phyloP scores from a whole-genome alignment of 768 basidiomycete genomes.

The Postia placenta region DNA sequence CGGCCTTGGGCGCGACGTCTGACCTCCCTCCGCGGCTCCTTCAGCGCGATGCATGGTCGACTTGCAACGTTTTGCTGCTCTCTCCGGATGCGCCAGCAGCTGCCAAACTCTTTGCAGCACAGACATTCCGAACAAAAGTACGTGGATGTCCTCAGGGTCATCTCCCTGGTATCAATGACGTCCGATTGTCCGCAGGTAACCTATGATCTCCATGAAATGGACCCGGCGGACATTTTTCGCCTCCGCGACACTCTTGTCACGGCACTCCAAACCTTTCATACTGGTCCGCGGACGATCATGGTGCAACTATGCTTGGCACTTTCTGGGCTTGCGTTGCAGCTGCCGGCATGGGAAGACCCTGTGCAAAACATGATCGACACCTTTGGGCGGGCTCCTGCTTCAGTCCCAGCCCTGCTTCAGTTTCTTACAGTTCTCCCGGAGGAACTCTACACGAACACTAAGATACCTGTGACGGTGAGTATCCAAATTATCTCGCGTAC shows the following conservation, averaged over 20 bases:
- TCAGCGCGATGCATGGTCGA: conserved; percentile 95
- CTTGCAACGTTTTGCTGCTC: conserved; percentile 86
- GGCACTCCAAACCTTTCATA: conserved; percentile 64
- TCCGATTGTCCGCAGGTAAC: conserved; percentile 59
- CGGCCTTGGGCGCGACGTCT: conserved; percentile 47
- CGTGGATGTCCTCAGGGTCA: too few species aligned
- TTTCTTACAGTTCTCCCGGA: conserved; percentile 91
- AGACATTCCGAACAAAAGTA: conserved; percentile 94
- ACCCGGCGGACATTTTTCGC: conserved; percentile 61
- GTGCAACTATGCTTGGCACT: conserved; percentile 88
- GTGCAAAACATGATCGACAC: conserved; percentile 76
- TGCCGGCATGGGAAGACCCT: conserved; percentile 78
- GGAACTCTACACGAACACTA: conserved; percentile 77
- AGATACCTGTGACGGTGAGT: conserved; percentile 84
- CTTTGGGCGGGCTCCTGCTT: conserved; percentile 80
- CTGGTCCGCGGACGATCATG: conserved; percentile 78
- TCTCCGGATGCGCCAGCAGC: conserved; percentile 70
- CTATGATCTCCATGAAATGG: conserved; percentile 90
- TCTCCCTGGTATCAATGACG: background rate
- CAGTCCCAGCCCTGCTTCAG: conserved; percentile 79
- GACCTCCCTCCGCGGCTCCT: conserved; percentile 54
- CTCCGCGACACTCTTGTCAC: conserved; percentile 83
- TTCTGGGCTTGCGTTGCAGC: conserved; percentile 85
- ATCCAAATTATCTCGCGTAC: background rate
- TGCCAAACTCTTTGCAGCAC: conserved; percentile 91